Conservation (phyloP, 2,329 filamentous ascomycete species). For the Exophiala sp. region DNA sequence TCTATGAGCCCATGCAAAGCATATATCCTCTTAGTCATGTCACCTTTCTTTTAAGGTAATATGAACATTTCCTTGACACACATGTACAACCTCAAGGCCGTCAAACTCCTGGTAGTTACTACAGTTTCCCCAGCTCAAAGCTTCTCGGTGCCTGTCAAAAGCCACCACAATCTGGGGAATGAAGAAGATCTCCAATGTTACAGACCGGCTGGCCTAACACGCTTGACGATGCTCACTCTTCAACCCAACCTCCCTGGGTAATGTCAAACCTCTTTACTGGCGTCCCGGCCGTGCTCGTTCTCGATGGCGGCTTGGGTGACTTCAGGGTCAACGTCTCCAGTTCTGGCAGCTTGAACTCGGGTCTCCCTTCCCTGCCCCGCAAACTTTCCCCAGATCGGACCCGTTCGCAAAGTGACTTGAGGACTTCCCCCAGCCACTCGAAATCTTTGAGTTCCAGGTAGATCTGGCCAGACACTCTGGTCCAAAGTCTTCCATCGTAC, state of each 20-base stretch:
- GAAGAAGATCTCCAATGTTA: too few species aligned
- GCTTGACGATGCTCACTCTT: conserved; percentile 2
- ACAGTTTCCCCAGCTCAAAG: too few species aligned
- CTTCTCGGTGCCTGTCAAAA: too few species aligned
- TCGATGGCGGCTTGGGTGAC: conserved; percentile 11
- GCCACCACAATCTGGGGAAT: not conserved
- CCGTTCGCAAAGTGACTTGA: conserved; percentile 57
- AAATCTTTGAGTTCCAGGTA: conserved; percentile 82
- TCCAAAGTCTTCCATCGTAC: conserved; percentile 64
- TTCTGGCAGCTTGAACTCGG: conserved; percentile 7
- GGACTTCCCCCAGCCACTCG: conserved; percentile 59
- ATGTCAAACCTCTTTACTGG: conserved; percentile 18
- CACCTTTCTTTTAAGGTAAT: not conserved
- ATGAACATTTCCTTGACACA: conserved; percentile 16
- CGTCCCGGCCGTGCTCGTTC: conserved; percentile 14
- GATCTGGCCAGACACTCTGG: conserved; percentile 72
- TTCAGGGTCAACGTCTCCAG: conserved; percentile 12
- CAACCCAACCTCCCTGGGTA: conserved; percentile 22
- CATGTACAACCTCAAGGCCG: conserved; percentile 14
- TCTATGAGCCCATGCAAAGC: not conserved
- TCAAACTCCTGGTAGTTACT: not conserved
- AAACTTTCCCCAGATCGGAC: conserved; percentile 33
- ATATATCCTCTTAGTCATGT: conserved; percentile 2
- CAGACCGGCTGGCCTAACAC: too few species aligned
- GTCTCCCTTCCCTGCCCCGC: conserved; percentile 12